Conservation (phyloP, 2,329 filamentous ascomycete species). For the Talaromyces sp. region DNA sequence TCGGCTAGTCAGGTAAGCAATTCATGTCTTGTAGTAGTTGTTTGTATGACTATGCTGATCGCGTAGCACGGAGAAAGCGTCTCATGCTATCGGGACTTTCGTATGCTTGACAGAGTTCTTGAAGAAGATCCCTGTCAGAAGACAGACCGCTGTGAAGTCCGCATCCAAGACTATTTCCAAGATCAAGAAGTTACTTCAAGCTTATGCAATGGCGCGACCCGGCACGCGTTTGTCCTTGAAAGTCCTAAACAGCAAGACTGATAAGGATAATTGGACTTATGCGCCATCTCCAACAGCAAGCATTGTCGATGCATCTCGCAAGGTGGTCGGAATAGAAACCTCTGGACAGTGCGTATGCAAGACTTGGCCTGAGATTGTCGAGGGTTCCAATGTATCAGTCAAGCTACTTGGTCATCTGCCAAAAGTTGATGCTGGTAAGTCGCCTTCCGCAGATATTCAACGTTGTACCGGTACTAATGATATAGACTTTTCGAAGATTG, state of each 20-base stretch:
- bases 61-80: constrained; percentile 40
- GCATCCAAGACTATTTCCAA: constrained; percentile 50
- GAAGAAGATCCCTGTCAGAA: constrained; percentile 59
- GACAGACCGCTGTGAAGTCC: constrained; percentile 54
- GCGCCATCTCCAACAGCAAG: constrained; percentile 51
- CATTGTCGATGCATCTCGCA: constrained; percentile 55
- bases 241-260: constrained; percentile 59
- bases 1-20: constrained; percentile 44
- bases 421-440: constrained; percentile 40
- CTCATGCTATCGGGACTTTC: constrained; percentile 61
- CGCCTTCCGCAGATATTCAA: background rate
- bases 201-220: constrained; percentile 61
- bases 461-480: constrained; percentile 24
- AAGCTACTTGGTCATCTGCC: constrained; percentile 53
- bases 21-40: background rate
- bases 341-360: constrained; percentile 50
- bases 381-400: constrained; percentile 32
- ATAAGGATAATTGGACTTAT: constrained; percentile 61
- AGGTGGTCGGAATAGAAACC: constrained; percentile 56
- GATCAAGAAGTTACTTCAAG: constrained; percentile 55
- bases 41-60: constrained; percentile 11
- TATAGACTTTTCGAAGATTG: constrained; percentile 39
- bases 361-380: constrained; percentile 28
- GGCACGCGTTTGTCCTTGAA: constrained; percentile 56
- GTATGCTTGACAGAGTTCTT: constrained; percentile 59